These are phyloP conservation scores for Wickerhamomyces silvicola DNA, from an alignment of 805 yeast genomes.

Conservation along the genomic window DNA sequence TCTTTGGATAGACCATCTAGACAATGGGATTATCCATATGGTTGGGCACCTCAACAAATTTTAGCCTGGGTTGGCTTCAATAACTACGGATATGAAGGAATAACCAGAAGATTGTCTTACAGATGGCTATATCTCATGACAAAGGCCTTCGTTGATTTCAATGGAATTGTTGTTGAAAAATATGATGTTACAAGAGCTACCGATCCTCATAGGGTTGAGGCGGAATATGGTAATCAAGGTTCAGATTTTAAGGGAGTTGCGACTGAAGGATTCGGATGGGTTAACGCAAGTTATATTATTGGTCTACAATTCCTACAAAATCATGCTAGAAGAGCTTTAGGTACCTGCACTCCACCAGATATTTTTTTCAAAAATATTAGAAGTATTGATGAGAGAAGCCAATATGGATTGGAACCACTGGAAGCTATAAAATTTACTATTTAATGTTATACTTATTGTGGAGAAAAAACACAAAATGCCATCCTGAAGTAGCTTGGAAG, in stretches of 20 bases:
- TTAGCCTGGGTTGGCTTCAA: constrained; percentile 84
- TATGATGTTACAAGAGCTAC: constrained; percentile 81
- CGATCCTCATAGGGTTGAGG: constrained; percentile 87
- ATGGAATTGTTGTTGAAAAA: constrained; percentile 93
- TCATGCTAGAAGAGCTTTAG: constrained; percentile 70
- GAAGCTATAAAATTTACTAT: too few species aligned
- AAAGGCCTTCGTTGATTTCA: constrained; percentile 82
- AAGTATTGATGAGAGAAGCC: constrained; percentile 15
- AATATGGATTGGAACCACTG: constrained; percentile 14
- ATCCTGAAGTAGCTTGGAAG: too few species aligned
- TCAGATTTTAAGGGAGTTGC: constrained; percentile 88
- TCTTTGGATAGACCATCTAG: constrained; percentile 72
- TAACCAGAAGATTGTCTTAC: constrained; percentile 66
- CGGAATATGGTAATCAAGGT: constrained; percentile 97
- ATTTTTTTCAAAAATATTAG: constrained; percentile 20
- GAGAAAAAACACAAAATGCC: too few species aligned
- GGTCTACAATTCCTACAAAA: constrained; percentile 64
- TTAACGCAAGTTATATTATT: constrained; percentile 74
- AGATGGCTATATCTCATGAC: constrained; percentile 91
- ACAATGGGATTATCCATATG: constrained; percentile 98
- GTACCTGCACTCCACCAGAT: constrained; percentile 39
- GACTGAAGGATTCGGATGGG: constrained; percentile 98
- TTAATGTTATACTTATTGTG: too few species aligned
- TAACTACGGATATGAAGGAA: constrained; percentile 61
- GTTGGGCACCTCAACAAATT: constrained; percentile 99